Base-by-base conservation (phyloP, 2,329 filamentous ascomycete genomes). In the Colletotrichum sp. region DNA sequence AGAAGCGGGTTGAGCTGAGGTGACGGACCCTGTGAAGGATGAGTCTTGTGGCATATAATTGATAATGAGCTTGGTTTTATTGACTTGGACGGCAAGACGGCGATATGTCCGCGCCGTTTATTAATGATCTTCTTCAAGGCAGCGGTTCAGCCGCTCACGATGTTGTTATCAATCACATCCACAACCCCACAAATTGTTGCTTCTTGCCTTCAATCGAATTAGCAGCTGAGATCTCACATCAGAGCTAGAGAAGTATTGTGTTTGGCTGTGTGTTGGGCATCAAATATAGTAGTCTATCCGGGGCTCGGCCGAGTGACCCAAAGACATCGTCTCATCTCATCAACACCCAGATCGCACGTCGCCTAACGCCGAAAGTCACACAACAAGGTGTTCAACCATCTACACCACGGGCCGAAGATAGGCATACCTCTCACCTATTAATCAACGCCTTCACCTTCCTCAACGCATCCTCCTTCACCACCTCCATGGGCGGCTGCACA, bases 381-480 rank as follows among this genome's bases (percentile, higher is more conserved):
- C 11, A 32, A 61, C n/a, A 30, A 32, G 27, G 27, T 61, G 57
- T 30, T 32, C 29, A 32, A 32, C 11, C 19, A 15, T 61, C 57
- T 30, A 30, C 30, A 12, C 16, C 30, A 27, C 27, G 30, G 16
- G 19, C 57, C 57, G 27, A 61, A n/a, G n/a, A 30, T n/a, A 65
- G 16, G n/a, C 22, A 44, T 22, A 36, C 39, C 44, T 27, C 29
- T 61, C 11, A 69, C 19, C 59, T 64, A 15, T 6, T 27, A 19
- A 76, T 16, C n/a, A 76, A 16, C 1, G 15, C 44, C 29, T 69
- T 27, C 44, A 73, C 44, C 29, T 69, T 76, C 8, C 9, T 3
- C 61, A 88, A 79, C 6, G 89, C 88, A 61, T 86, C 83, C 55
- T 81, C 79, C 81, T 89, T 84, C 12, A 91, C 89, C 70, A 88